Evolutionary conservation across 805 yeast genomes (phyloP), one percentile per base, ranked within the genome.

Genomic region (Nakazawaea ernobii): DNA sequence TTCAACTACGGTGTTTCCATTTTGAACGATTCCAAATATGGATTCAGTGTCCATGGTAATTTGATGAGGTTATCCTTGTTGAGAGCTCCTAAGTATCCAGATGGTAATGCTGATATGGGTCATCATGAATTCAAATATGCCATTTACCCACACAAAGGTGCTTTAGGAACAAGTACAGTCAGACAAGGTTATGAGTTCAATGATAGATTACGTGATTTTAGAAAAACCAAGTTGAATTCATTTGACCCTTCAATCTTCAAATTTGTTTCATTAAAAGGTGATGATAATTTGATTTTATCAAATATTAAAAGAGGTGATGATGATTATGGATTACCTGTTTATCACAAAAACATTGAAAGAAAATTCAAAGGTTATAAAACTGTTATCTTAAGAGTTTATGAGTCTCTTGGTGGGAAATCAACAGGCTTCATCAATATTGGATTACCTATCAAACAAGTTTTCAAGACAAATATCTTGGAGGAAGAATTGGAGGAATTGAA

Each of bases 91-190:
- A 92, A 94, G 66, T 86, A 89, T 17, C 99, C 99, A 0, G 99
- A 92, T 73, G 91, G 84, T 8, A 74, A 80, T 60, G 97, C 98
- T 8, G 99, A 92, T 63, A 89, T 94, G 86, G 98, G 97, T 2
- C 60, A 68, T 15, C 99, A 92, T 64, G 71, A 70, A 49, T 86
- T 94, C 68, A 80, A 80, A 52, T 94, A 91, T 65, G 95, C 95
- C 0, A 65, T 92, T 33, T 76, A 79, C 49, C 97, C 98, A 4
- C 99, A 92, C 63, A 55, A 59, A 17, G 96, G 96, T 3, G 65
- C 75, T 0, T 68, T 92, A 42, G 72, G 79, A 8, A 61, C 73
- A 1, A 79, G 79, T 24, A 81, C 89, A 2, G 91, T 92, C 11
- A 76, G 78, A 50, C 73, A 83, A 40, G 96, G 88, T 0, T 79